phyloP scores from a whole-genome alignment of 208 protist species.

The Strigomonas culicis region DNA sequence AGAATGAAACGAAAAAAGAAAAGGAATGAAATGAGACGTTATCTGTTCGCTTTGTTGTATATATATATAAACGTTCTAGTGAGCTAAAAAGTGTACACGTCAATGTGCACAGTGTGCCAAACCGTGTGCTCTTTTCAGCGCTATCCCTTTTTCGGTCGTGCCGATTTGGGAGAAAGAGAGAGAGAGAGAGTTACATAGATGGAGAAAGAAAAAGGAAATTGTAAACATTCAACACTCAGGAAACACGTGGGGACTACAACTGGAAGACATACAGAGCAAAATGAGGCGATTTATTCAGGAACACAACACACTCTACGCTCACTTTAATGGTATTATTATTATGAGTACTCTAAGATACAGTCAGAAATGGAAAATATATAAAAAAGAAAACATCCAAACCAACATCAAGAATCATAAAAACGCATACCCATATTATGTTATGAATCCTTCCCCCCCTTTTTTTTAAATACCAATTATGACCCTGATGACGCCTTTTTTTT shows the following conservation, averaged over 20 bases:
- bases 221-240: background rate
- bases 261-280: too few relatives aligned
- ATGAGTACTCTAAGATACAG: slow-evolving; percentile 2
- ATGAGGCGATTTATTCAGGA: too few relatives aligned
- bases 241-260: too few relatives aligned
- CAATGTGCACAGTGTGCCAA: background rate
- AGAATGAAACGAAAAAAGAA: slow-evolving; percentile 16
- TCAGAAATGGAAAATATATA: background rate
- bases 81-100: background rate
- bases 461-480: background rate
- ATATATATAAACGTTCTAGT: background rate
- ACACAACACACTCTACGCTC: too few relatives aligned
- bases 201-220: background rate
- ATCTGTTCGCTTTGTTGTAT: background rate
- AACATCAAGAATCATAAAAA: background rate
- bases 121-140: background rate
- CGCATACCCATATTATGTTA: background rate
- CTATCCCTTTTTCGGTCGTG: too few relatives aligned
- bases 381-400: slow-evolving; percentile 19
- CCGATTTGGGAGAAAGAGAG: background rate
- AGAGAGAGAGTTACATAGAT: background rate
- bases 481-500: background rate
- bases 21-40: slow-evolving; percentile 10
- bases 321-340: background rate
- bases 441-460: background rate